phyloP scores from a whole-genome alignment of 2,329 filamentous ascomycete genomes.

The Trichoderma sp. region DNA sequence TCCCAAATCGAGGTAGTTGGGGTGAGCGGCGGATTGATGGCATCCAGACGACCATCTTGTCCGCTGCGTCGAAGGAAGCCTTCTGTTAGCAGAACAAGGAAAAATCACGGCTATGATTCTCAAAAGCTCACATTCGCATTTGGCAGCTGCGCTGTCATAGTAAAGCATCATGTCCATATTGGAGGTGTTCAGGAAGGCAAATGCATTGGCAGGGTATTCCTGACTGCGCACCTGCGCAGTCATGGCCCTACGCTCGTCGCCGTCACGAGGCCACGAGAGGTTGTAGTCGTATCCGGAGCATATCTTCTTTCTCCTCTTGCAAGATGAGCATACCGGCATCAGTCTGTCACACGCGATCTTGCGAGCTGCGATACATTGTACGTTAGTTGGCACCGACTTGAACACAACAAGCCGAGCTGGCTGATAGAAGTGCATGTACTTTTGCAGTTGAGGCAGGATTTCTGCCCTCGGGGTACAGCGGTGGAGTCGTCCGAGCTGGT shows the following conservation, averaged over 20 bases:
- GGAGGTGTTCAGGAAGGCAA: constrained; percentile 21
- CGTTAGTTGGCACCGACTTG: not conserved
- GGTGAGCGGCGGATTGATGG: constrained; percentile 4
- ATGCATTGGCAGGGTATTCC: not conserved
- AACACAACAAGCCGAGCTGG: not conserved
- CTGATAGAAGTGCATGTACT: constrained; percentile 6
- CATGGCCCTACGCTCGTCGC: constrained; percentile 17
- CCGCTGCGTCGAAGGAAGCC: not conserved
- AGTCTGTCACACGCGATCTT: constrained; percentile 26
- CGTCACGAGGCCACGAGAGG: constrained; percentile 25
- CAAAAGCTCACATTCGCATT: not conserved
- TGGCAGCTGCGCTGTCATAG: not conserved
- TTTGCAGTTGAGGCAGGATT: constrained; percentile 25
- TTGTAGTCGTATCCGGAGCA: constrained; percentile 26
- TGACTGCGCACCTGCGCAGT: constrained; percentile 4
- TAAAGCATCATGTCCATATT: constrained; percentile 17
- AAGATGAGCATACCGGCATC: constrained; percentile 22
- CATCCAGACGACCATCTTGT: constrained; percentile 8
- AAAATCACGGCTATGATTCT: too few species aligned
- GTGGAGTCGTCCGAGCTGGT: not conserved
- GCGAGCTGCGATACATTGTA: constrained; percentile 6
- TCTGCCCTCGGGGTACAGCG: constrained; percentile 1
- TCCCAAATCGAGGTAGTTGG: constrained; percentile 18
- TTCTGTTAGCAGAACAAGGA: not conserved
- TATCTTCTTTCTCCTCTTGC: constrained; percentile 19